Conservation (phyloP, 2,329 filamentous ascomycete genomes). For the Colletotrichum sp. region DNA sequence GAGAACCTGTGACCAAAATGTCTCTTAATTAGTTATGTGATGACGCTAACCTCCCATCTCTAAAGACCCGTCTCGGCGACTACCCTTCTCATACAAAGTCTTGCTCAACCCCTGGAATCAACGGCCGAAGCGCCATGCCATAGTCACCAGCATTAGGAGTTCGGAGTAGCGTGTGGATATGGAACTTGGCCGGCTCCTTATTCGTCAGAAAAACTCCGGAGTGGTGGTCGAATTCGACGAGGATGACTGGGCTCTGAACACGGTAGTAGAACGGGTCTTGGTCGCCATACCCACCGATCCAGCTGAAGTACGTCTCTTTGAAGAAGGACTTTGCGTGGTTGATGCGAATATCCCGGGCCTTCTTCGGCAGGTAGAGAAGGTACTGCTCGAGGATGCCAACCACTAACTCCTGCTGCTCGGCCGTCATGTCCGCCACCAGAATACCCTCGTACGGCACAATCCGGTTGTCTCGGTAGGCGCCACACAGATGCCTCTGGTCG, state of each 20-base stretch:
- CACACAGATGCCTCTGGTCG: constrained; percentile 79
- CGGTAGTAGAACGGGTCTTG: constrained; percentile 79
- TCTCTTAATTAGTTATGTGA: rapidly evolving
- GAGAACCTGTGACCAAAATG: neutral
- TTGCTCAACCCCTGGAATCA: constrained; percentile 43
- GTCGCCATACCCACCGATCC: constrained; percentile 74
- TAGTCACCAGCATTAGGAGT: constrained; percentile 81
- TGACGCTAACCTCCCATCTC: neutral
- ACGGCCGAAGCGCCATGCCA: constrained; percentile 56
- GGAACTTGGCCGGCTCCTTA: constrained; percentile 75
- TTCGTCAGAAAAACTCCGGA: constrained; percentile 80
- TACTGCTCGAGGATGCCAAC: constrained; percentile 67
- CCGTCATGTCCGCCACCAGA: constrained; percentile 52
- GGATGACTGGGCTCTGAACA: constrained; percentile 75
- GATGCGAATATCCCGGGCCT: constrained; percentile 59
- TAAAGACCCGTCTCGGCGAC: neutral
- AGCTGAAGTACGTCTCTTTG: constrained; percentile 78
- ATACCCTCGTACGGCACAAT: constrained; percentile 77
- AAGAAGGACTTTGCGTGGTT: constrained; percentile 60
- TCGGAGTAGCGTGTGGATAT: constrained; percentile 76
- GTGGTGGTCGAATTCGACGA: constrained; percentile 82
- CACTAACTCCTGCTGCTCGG: constrained; percentile 58
- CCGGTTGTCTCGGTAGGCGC: constrained; percentile 80
- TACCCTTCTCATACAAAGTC: constrained; percentile 47
- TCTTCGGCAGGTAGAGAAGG: constrained; percentile 68